A percentile compares a stretch with the other conserved stretches of the same genome.
Conservation (phyloP, 352 stramenopile species). For the Phytopythium boreale region DNA sequence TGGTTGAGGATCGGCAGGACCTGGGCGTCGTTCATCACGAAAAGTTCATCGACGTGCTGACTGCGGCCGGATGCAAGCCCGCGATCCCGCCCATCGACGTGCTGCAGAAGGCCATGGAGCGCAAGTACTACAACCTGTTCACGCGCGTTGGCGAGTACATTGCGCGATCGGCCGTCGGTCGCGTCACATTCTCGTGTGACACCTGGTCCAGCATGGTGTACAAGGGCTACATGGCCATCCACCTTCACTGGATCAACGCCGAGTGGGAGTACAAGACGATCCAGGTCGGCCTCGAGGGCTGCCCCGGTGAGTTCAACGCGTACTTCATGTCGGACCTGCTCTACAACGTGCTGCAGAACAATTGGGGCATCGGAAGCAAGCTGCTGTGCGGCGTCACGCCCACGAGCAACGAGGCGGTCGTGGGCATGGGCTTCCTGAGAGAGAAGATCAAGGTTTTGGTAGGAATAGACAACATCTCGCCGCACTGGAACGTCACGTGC, state of each 20-base stretch:
- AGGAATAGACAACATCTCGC: conserved; percentile 69
- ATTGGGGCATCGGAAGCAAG: conserved; percentile 71
- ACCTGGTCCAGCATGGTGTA: conserved; percentile 68
- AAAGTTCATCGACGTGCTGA: conserved; percentile 67
- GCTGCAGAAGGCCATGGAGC: conserved; percentile 66
- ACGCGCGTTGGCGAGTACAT: conserved; percentile 72
- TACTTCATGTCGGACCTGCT: conserved; percentile 81
- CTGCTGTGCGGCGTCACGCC: conserved; percentile 70
- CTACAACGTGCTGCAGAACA: conserved; percentile 78
- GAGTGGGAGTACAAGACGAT: conserved; percentile 86
- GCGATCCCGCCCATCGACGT: conserved; percentile 45
- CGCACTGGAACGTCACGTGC: conserved; percentile 75
- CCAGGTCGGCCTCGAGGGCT: conserved; percentile 71
- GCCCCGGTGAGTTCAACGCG: conserved; percentile 58
- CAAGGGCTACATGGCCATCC: conserved; percentile 74
- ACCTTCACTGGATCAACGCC: conserved; percentile 82
- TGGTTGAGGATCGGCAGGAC: conserved; percentile 72
- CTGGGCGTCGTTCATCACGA: conserved; percentile 58
- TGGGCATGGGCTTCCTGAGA: conserved; percentile 73
- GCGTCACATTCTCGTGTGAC: conserved; percentile 77
- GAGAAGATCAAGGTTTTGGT: conserved; percentile 80
- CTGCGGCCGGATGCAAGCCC: conserved; percentile 42
- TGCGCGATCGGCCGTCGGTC: conserved; percentile 60
- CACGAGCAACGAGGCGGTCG: conserved; percentile 48
- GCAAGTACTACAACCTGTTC: conserved; percentile 73